Base-by-base conservation (phyloP, 192 early-diverging fungal species). In the Backusella parvicylindrica region DNA sequence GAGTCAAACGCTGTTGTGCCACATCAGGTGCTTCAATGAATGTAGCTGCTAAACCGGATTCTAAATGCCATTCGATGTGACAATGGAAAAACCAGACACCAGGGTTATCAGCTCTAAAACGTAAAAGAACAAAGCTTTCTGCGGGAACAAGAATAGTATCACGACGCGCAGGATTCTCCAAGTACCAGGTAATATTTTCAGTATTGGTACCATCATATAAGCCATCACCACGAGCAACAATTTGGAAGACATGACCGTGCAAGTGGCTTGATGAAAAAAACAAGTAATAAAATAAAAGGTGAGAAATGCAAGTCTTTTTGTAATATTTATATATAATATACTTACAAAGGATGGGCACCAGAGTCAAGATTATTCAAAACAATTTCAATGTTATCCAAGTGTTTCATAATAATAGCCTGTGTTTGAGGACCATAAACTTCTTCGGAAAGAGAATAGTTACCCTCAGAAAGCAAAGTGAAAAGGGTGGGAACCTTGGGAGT, bases 1-100 rank as follows among this genome's bases (percentile, higher is more conserved):
- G 82, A 13, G 70, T 85, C 5, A 70, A 50, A 37, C 86, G 70
- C 13, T 75, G 77, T 76, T 85, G 31, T 75, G 89, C 85, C 30
- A 86, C 56, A 33, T 88, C 87, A 21, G 93, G 92, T 12, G 91
- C 92, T 82, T 92, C 93, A 64, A 95, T 81, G 75, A 95, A 77
- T 15, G 86, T 84, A 66, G 88, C 88, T 30, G 86, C 91, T 41
- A 96, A 84, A 37, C 95, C 95, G 66, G 89, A 82, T 73, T 87
- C 84, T 65, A 94, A 65, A 74, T 92, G 89, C 89, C 91, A 92
- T 75, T 92, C 88, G 60, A 94, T 91, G 77, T 96, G 96, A 84
- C 96, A 97, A 82, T 96, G 96, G 86, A 95, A 88, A 66, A 93
- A 80, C 93, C 92, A 95, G 13, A 89, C 86, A 66, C 94, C 94